Base-by-base conservation (phyloP, 345 rosid species). In the Linum usitatissimum region DNA sequence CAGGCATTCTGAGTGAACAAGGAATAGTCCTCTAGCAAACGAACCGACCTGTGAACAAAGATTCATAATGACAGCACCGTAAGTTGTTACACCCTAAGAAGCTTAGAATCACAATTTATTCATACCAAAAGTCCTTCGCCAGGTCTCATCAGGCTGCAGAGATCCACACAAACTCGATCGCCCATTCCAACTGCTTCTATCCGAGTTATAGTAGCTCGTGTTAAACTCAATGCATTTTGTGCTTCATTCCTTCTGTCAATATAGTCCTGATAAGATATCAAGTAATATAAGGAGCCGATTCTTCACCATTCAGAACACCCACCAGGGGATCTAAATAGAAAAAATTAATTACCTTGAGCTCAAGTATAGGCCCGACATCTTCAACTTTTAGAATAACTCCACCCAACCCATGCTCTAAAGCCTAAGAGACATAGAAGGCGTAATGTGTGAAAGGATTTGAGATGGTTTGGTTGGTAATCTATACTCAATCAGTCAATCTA, bases 81-180 rank as follows among this genome's bases (percentile, higher is more conserved):
- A 12, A 45, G 51, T 45, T 62, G 8, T 23, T 23, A 55, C 4
- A 53, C 39, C 36, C 5, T 45, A 31, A 63, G 17, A 39, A 53
- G 19, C 28, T 20, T 53, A 38, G 45, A 8, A 30, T 67, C 13
- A 39, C 81, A 34, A 34, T 23, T 23, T 23, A 23, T 23, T 23
- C 5, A 63, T 72, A 85, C 98, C 81, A 86, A 81, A 70, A 91
- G 95, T 59, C 96, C 98, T 81, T 86, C 98, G 69, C 95, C 90
- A 60, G 88, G 86, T 79, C 76, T 83, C 92, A 88, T 84, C 61
- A 91, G 92, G 72, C 96, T 88, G 66, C 96, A 88, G 64, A 88
- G 92, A 81, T 91, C 98, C 66, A 86, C 95, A 77, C 96, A 91
- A 30, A 86, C 92, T 62, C 95, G 76, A 73, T 91, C 95, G 51